Base-by-base conservation (phyloP, 441 rosid genomes). In the Euphorbia corollata region DNA sequence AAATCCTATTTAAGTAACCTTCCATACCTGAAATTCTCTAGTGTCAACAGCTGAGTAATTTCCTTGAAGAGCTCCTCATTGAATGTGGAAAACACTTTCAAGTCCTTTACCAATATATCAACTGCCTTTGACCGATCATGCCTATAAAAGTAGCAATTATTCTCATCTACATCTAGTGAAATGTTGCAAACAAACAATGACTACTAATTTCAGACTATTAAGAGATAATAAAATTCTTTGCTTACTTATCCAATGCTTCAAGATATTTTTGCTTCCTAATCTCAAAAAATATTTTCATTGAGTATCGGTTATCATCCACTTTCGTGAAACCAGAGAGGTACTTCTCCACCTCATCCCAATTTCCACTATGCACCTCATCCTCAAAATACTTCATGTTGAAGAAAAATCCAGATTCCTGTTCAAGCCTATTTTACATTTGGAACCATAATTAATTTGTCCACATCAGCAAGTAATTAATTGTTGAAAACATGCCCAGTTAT, bases 241-340 rank as follows among this genome's bases (percentile, higher is more conserved):
- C 90, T 72, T 82, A 94, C 99, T 82, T 89, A 79, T 94, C 99
- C 84, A 94, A 81, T 7, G 99, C 99, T 83, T 94, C 99, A 0
- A 94, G 99, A 75, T 94, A 94, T 75, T 94, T 94, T 83, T 94
- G 99, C 87, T 94, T 94, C 80, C 99, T 83, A 64, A 94, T 94
- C 86, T 94, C 99, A 30, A 94, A 94, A 85, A 94, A 94, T 65
- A 94, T 91, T 84, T 94, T 94, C 99, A 94, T 91, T 0, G 99
- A 94, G 80, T 94, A 94, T 30, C 97, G 85, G 68, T 94, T 94
- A 72, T 94, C 99, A 57, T 94, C 99, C 63, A 94, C 99, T 80
- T 94, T 94, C 0, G 99, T 94, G 79, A 94, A 94, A 66, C 99
- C 99, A 61, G 99, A 89, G 5, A 94, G 92, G 78, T 94, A 94